Base-by-base conservation (phyloP, 768 basidiomycete species). In the Jaapia argillacea region DNA sequence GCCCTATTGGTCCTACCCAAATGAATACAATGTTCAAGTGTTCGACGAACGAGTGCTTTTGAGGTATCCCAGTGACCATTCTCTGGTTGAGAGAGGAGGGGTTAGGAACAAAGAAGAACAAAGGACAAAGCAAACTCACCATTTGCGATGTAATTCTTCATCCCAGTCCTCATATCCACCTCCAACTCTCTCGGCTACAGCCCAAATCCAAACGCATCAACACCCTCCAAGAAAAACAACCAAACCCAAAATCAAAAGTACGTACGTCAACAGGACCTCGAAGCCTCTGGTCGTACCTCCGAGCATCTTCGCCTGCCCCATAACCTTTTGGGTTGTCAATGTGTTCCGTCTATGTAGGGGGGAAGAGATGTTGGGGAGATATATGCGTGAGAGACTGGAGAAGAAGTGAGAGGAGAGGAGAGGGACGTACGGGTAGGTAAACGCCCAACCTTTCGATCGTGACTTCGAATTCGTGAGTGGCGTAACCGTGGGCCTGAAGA, bases 141-240 rank as follows among this genome's bases (percentile, higher is more conserved):
- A 58, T 92, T 93, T 0, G 87, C 87, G 47, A 93, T 92, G 60
- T 88, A 89, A 52, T 92, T 97, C 69, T 93, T 93, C 91, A 97
- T 93, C 2, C 91, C 93, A 0, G 85, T 87, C 12, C 70, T 65
- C 0, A 74, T 77, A 58, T 97, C 93, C 5, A 97, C 70, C 52
- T 92, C 84, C 1, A 94, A 69, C 55, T 97, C 93, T 26, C 72
- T 64, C 0, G 85, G 85, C 79, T 85, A 47, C 16, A 33, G 21
- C 25, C 18, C 28, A 36, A 3, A 39, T 43, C 36, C 35, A 22
- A 14, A 27, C 27, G 28, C 41, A 31, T 14, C 36, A 33, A n/a
- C n/a, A n/a, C n/a, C n/a, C n/a, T n/a, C n/a, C n/a, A n/a, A 33
- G 10, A 16, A 33, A 16, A 33, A 16, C 31, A 10, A 33, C 10